phyloP scores from a whole-genome alignment of 305 asterid species.

The Vinca major region DNA sequence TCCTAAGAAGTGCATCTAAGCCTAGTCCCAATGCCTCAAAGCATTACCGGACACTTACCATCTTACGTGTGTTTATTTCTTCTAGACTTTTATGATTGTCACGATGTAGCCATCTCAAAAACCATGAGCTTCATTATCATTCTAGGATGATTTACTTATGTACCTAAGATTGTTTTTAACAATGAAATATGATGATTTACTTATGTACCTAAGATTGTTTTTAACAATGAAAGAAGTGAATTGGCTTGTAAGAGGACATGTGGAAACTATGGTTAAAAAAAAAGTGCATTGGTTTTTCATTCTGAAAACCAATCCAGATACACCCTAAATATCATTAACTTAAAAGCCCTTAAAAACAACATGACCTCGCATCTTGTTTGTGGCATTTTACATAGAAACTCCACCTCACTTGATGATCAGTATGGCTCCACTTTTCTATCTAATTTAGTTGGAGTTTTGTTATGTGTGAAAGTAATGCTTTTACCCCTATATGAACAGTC shows the following conservation, averaged over 20 bases:
- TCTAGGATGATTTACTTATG: not conserved
- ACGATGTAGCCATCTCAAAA: too few species aligned
- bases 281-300: too few species aligned
- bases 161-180: too few species aligned
- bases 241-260: too few species aligned
- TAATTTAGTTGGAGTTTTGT: not conserved
- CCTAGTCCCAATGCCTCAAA: not conserved
- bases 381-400: not conserved
- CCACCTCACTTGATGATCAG: not conserved
- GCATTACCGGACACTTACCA: not conserved
- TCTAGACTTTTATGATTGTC: too few species aligned
- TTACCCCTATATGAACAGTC: not conserved
- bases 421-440: not conserved
- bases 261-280: too few species aligned
- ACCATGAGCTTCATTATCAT: not conserved
- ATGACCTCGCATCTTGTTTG: not conserved
- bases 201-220: not conserved
- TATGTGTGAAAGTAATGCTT: not conserved
- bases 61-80: too few species aligned
- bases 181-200: not conserved
- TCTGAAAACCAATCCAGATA: too few species aligned
- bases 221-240: too few species aligned
- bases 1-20: not conserved
- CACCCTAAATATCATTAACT: not conserved
- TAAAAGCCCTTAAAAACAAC: not conserved